A percentile compares a stretch with the other conserved stretches of the same genome.
Conservation (phyloP, 805 yeast species). For the Blastobotrys americana region DNA sequence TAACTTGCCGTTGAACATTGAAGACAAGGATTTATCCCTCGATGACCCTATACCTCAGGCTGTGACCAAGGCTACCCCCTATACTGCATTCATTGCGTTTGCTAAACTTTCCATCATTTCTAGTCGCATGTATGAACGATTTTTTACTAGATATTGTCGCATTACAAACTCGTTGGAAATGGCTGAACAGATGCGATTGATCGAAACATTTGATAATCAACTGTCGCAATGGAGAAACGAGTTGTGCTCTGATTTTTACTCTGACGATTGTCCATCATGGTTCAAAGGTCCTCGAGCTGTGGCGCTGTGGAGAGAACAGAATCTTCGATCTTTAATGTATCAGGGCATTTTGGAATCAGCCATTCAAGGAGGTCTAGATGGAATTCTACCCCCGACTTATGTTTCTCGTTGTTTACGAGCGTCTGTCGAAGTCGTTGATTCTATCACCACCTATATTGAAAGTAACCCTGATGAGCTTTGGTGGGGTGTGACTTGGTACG, state of each 20-base stretch:
- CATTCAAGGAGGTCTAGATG: constrained; percentile 24
- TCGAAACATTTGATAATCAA: constrained; percentile 33
- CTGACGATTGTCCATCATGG: constrained; percentile 42
- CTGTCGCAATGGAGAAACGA: constrained; percentile 40
- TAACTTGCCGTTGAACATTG: constrained; percentile 40
- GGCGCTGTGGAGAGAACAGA: constrained; percentile 47
- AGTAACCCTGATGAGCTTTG: constrained; percentile 33
- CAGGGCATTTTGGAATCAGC: constrained; percentile 48
- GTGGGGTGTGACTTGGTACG: constrained; percentile 43
- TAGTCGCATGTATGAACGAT: constrained; percentile 37
- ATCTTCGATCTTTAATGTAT: constrained; percentile 45
- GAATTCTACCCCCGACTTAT: constrained; percentile 2
- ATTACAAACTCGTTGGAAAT: constrained; percentile 33
- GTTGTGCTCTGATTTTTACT: constrained; percentile 31
- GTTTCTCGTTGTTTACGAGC: constrained; percentile 35
- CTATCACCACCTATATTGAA: constrained; percentile 28
- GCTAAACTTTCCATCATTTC: constrained; percentile 42
- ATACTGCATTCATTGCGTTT: constrained; percentile 47
- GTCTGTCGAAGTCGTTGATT: constrained; percentile 41
- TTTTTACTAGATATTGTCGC: constrained; percentile 37
- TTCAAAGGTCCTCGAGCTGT: constrained; percentile 43
- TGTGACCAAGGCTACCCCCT: constrained; percentile 39
- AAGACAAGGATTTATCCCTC: constrained; percentile 33
- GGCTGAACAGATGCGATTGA: constrained; percentile 35
- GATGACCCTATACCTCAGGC: constrained; percentile 17